Evolutionary conservation across 805 yeast genomes (phyloP).

Genomic region (Yamadazyma sp.): DNA sequence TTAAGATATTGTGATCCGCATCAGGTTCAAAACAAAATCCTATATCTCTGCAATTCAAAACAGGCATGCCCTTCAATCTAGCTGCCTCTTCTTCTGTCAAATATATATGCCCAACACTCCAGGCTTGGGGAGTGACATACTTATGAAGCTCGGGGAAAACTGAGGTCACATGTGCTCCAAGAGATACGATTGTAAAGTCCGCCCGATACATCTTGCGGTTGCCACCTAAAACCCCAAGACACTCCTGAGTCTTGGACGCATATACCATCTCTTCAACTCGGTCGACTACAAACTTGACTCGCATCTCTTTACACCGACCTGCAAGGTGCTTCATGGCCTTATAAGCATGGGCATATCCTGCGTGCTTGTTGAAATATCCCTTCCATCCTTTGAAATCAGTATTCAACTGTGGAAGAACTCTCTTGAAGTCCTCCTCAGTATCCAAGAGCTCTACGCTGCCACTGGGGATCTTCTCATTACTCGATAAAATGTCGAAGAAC

Average conservation of each 20-base stretch:
- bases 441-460: constrained; percentile 22
- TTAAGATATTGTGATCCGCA: constrained; percentile 13
- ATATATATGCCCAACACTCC: constrained; percentile 17
- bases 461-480: constrained; percentile 25
- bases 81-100: constrained; percentile 13
- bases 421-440: constrained; percentile 28
- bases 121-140: constrained; percentile 13
- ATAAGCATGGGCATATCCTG: constrained; percentile 46
- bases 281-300: constrained; percentile 17
- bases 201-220: constrained; percentile 8
- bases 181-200: constrained; percentile 13
- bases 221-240: constrained; percentile 11
- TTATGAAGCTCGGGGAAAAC: constrained; percentile 12
- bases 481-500: constrained; percentile 37
- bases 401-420: constrained; percentile 19
- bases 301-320: constrained; percentile 13
- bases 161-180: constrained; percentile 16
- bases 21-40: constrained; percentile 18
- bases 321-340: constrained; percentile 35
- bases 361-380: constrained; percentile 36
- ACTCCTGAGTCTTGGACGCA: constrained; percentile 3
- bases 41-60: constrained; percentile 14
- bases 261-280: constrained; percentile 8
- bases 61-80: constrained; percentile 13
- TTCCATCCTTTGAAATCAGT: constrained; percentile 15